Base-by-base conservation (phyloP, 2,329 filamentous ascomycete genomes). In the Sarocladium oryzae region DNA sequence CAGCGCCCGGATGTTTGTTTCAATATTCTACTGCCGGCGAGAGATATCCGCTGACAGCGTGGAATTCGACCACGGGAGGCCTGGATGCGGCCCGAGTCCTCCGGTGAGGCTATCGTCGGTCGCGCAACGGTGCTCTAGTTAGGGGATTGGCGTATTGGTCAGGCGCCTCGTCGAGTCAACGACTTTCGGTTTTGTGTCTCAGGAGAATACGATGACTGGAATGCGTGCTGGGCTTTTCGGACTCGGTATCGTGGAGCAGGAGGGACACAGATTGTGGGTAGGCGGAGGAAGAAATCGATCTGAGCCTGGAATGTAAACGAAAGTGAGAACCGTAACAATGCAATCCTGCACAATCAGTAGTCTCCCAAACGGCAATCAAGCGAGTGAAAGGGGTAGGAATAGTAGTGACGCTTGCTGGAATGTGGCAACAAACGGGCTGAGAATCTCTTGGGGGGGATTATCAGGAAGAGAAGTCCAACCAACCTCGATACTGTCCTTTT, bases 291-390 rank as follows among this genome's bases (percentile, higher is more conserved):
- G 26, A 33, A 33, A 32, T 26, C 26, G 21, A 21, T 30, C 43
- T 30, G 43, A 30, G n/a, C 43, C 43, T 48, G 43, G 43, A 48
- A 48, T 48, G 43, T 16, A 48, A 33, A 33, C 16, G 24, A 48
- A 33, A 33, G 24, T 48, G 43, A 48, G 43, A 48, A 48, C 28
- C 43, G 35, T 13, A 18, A 50, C 20, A 50, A 30, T 36, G 23
- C 20, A 37, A 20, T 23, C 35, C 49, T 50, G 49, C 49, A 21
- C 49, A 50, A 50, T 50, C 49, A 50, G 49, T 40, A 50, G 24
- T 48, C 35, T n/a, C 49, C 23, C 49, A 38, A 50, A 16, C 46
- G 35, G 13, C 21, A 50, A 50, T 50, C 11, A 36, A 38, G 32
- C 24, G 49, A 40, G 49, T 26, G 49, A 37, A 38, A 37, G 32